A percentile compares a stretch with the other conserved stretches of the same genome.
Conservation (phyloP, 371 early-diverging fungal genomes). For the Apophysomyces trapeziformis region DNA sequence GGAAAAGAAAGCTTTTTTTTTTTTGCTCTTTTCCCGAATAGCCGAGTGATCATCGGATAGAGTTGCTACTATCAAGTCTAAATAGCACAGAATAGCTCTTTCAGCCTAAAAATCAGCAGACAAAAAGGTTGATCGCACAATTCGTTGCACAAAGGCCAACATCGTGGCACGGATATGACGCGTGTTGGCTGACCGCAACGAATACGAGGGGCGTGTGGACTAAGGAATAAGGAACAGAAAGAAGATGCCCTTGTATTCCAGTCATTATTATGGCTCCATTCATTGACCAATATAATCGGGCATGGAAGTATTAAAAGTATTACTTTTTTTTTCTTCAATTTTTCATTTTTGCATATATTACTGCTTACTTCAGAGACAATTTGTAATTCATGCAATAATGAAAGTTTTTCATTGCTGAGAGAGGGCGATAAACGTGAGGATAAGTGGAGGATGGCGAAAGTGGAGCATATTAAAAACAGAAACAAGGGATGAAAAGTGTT, state of each 20-base stretch:
- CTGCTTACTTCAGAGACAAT: constrained; percentile 1
- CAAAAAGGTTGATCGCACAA: neutral
- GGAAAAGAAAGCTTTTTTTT: too few species aligned
- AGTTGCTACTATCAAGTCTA: too few species aligned
- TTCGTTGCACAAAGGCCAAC: neutral
- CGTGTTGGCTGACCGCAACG: neutral
- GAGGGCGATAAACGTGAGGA: neutral
- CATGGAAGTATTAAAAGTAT: neutral
- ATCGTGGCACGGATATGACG: constrained; percentile 3
- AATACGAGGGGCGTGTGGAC: neutral
- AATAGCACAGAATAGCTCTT: too few species aligned
- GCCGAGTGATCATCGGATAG: too few species aligned
- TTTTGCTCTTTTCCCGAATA: too few species aligned
- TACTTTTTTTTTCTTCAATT: neutral
- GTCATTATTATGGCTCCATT: too few species aligned
- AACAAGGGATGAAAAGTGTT: neutral
- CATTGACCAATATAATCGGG: neutral
- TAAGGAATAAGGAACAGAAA: neutral
- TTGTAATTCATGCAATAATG: constrained; percentile 7
- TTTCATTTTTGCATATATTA: neutral
- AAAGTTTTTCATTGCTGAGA: neutral
- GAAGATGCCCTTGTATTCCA: too few species aligned
- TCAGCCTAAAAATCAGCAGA: too few species aligned
- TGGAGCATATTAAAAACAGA: constrained; percentile 8
- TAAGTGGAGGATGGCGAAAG: neutral